Evolutionary conservation across 768 basidiomycete species (phyloP), one percentile per base, ranked within the genome.

Genomic region (Russula foetens): DNA sequence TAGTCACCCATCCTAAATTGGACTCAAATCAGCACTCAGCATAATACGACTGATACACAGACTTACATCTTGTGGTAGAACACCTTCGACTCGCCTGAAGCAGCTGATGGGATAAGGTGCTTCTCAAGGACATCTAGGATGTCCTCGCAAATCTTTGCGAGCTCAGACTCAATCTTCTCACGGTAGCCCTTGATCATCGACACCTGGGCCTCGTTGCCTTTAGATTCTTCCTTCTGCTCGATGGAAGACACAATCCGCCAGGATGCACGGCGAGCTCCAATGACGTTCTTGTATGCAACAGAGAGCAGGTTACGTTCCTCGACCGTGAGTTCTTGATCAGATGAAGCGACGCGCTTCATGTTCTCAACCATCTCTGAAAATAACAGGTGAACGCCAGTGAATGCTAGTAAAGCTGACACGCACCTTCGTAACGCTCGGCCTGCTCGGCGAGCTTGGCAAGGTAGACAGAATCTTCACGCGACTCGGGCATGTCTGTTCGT

Each of bases 371-470:
- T 97, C 77, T 97, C 91, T 86, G 75, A 28, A 60, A 11, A 60
- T 31, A 51, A 53, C 35, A 45, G 62, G 54, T 58, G 43, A 56
- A 35, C 64, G 62, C 56, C 53, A n/a, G 2, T 43, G 48, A 35
- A 41, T 53, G 57, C 24, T 26, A 45, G 17, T 38, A 53, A 44
- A 24, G 7, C 17, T 28, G 56, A 39, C 28, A 72, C 79, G 52
- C 46, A 88, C 95, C 95, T 81, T 98, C 95, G 75, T 98, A 98
- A 53, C 96, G 95, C 84, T 98, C 95, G 70, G 96, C 96, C 81
- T 98, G 94, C 82, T 98, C 94, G 74, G 93, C 92, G 81, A 98
- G 93, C 91, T 98, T 98, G 80, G 96, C 95, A 78, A 97, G 94
- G 84, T 98, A 98, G 77, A 98, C 95, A 70, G 89, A 92, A 77